Base-by-base conservation (phyloP, 2,329 filamentous ascomycete species). In the Colletotrichum orbiculare region DNA sequence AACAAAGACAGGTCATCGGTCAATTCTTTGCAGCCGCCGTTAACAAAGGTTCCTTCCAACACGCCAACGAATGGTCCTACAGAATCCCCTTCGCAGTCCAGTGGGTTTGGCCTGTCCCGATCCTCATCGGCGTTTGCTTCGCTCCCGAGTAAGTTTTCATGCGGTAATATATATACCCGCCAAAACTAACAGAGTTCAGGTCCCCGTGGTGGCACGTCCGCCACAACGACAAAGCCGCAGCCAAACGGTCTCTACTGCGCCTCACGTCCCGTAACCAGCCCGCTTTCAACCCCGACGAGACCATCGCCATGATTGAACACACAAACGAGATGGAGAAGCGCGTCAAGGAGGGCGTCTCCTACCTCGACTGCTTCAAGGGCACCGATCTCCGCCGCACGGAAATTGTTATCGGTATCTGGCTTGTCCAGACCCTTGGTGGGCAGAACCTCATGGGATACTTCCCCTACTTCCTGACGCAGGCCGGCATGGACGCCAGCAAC, bases 161-260 rank as follows among this genome's bases (percentile, higher is more conserved):
- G 12, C 43, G 13, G 9, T 4, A 41, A 41, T 10, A 41, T 46
- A 10, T 46, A 17, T 13, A 7, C 8, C 25, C 42, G 41, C 15
- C 34, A 17, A 38, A 35, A 45, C 50, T 48, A 50, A 56, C 59
- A 48, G 12, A 25, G 10, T 34, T n/a, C 42, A 78, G 77, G 46
- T 83, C 81, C 0, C 83, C 83, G 0, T 86, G 83, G 82, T 85
- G 82, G 81, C 73, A 82, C 43, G 74, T 85, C 50, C 77, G 83
- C 12, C 79, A 83, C 37, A 78, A 77, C 11, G 74, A 79, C 53
- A 72, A 75, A 15, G 75, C 75, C 0, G 78, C 75, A 1, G 83
- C 83, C 0, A 77, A 76, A 52, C 72, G 72, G 13, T 77, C 81
- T 2, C 71, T 85, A 0, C 65, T 79, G 34, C 75, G 81, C 13